Evolutionary conservation across 176 grass and related monocot species (phyloP).

Genomic region (Zizania latifolia): DNA sequence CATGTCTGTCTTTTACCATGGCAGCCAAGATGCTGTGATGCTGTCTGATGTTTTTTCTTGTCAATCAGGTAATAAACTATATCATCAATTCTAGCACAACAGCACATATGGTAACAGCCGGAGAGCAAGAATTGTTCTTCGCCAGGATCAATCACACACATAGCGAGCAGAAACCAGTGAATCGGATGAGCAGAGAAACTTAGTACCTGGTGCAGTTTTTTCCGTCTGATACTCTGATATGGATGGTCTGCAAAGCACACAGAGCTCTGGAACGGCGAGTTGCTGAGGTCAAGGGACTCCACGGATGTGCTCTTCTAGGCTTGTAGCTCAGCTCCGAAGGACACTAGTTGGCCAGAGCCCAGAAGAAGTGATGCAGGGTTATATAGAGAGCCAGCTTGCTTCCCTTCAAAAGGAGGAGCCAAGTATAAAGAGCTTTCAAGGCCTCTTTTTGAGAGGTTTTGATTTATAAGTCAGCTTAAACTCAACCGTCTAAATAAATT

Average conservation of each 20-base stretch:
- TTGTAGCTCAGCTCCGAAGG: slow-evolving; percentile 21
- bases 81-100: not conserved
- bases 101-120: not conserved
- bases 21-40: too few relatives aligned
- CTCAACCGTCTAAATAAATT: too few relatives aligned
- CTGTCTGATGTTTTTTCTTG: not conserved
- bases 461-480: too few relatives aligned
- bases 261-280: not conserved
- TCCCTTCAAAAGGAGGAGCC: slow-evolving; percentile 37
- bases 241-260: not conserved
- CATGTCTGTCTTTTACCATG: not conserved
- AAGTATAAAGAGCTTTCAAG: slow-evolving; percentile 38
- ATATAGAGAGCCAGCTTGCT: slow-evolving; percentile 45
- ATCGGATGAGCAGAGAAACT: slow-evolving; percentile 5
- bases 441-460: too few relatives aligned
- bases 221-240: slow-evolving; percentile 9
- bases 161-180: not conserved
- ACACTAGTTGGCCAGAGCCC: slow-evolving; percentile 35
- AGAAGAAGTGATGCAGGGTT: slow-evolving; percentile 31
- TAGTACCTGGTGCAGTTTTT: slow-evolving; percentile 16
- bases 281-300: not conserved
- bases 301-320: slow-evolving; percentile 7
- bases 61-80: not conserved
- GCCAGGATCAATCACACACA: not conserved
- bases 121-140: not conserved